Percentiles rank a stretch among this genome's conserved stretches.
phyloP scores from a whole-genome alignment of 2,329 filamentous ascomycete genomes.

The Nemania bipapillata region DNA sequence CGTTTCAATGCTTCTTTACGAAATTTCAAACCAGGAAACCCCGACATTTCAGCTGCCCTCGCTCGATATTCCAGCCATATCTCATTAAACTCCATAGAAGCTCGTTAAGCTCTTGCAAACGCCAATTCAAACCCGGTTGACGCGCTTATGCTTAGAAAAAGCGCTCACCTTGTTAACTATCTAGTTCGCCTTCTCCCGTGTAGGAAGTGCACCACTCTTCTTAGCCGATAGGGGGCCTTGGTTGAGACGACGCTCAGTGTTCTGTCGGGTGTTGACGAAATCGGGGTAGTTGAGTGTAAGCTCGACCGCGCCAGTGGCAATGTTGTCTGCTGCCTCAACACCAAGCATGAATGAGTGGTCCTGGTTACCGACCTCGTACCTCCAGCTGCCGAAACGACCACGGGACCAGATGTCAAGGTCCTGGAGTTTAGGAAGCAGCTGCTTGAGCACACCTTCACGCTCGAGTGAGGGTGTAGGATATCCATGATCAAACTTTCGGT shows the following conservation, averaged over 20 bases:
- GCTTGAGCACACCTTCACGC: conserved; percentile 91
- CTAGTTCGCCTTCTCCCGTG: conserved; percentile 40
- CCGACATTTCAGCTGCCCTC: conserved; percentile 40
- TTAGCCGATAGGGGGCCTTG: conserved; percentile 55
- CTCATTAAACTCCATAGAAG: conserved; percentile 45
- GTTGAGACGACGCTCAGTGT: conserved; percentile 71
- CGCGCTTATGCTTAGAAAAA: conserved; percentile 29
- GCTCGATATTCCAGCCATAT: conserved; percentile 32
- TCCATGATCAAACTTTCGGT: conserved; percentile 96
- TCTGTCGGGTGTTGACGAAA: conserved; percentile 85
- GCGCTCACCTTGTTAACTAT: conserved; percentile 14
- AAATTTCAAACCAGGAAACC: conserved; percentile 43
- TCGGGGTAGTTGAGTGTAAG: conserved; percentile 96
- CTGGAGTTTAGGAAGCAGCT: conserved; percentile 92
- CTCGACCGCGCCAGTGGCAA: conserved; percentile 88
- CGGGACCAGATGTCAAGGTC: conserved; percentile 92
- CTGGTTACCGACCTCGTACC: conserved; percentile 95
- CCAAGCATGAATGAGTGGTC: conserved; percentile 98
- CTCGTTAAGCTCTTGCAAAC: conserved; percentile 32
- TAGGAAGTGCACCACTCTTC: conserved; percentile 54
- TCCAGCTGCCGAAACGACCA: conserved; percentile 97
- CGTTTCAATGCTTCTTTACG: conserved; percentile 32
- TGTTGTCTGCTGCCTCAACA: conserved; percentile 90
- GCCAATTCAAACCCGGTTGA: conserved; percentile 19
- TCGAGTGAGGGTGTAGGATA: conserved; percentile 96